phyloP scores from a whole-genome alignment of 148 eudicot species.

The Fagopyrum homotropicum region DNA sequence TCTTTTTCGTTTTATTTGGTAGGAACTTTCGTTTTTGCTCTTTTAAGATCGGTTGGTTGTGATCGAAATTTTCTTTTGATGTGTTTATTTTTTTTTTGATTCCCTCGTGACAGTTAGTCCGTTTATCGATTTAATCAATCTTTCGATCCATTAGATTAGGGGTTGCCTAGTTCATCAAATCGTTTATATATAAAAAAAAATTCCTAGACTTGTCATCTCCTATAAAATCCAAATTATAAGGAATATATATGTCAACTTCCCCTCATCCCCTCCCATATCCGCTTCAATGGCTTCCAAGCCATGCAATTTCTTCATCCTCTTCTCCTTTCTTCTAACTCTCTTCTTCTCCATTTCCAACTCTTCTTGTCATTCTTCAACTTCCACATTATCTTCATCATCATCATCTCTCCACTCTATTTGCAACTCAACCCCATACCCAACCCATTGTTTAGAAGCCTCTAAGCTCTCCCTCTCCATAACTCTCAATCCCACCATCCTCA shows the following conservation, averaged over 20 bases:
- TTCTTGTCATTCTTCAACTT: background rate
- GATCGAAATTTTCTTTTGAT: too few species aligned
- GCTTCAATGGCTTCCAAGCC: background rate
- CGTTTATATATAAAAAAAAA: background rate
- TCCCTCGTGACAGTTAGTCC: too few species aligned
- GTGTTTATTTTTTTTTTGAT: too few species aligned
- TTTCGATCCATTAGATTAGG: too few species aligned
- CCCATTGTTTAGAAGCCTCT: conserved; percentile 44
- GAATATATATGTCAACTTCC: background rate
- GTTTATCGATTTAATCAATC: too few species aligned
- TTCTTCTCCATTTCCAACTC: background rate
- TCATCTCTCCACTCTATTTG: conserved; percentile 37
- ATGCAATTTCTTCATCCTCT: background rate
- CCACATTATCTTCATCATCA: conserved; percentile 12
- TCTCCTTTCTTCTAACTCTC: background rate
- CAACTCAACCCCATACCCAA: conserved; percentile 68
- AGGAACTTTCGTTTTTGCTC: too few species aligned
- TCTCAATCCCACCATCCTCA: conserved; percentile 35
- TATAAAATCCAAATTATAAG: background rate
- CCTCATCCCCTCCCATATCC: background rate
- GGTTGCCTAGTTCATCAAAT: too few species aligned
- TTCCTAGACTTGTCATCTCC: background rate
- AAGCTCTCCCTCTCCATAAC: conserved; percentile 52
- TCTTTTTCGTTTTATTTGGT: too few species aligned
- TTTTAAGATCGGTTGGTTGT: too few species aligned